These are phyloP conservation scores for Yarrowia galli DNA, from an alignment of 1,139 yeast species.

Conservation along the genomic window DNA sequence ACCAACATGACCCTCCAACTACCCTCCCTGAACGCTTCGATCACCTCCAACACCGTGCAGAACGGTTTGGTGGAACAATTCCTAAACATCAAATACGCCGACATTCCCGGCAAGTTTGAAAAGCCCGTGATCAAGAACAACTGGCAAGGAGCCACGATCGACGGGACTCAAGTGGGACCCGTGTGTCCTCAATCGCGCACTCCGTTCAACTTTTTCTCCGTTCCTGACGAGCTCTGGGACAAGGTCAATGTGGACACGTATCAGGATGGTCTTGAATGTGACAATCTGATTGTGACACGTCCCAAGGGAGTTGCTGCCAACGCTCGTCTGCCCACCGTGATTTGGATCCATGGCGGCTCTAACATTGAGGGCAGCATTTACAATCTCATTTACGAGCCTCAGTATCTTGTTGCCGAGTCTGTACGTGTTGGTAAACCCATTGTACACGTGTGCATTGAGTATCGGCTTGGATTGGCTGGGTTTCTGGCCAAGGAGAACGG, in stretches of 20 bases:
- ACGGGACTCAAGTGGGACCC: slow-evolving; percentile 24
- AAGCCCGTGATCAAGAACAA: slow-evolving; percentile 22
- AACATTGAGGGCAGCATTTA: slow-evolving; percentile 43
- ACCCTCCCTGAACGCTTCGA: slow-evolving; percentile 16
- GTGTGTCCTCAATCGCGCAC: slow-evolving; percentile 28
- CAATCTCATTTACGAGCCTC: slow-evolving; percentile 40
- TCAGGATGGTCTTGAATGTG: slow-evolving; percentile 44
- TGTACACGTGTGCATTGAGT: slow-evolving; percentile 47
- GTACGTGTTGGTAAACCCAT: slow-evolving; percentile 46
- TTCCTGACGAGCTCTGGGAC: slow-evolving; percentile 31
- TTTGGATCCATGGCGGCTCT: slow-evolving; percentile 49
- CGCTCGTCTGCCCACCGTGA: slow-evolving; percentile 45
- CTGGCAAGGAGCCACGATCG: slow-evolving; percentile 18
- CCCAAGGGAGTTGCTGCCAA: slow-evolving; percentile 40
- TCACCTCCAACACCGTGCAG: slow-evolving; percentile 6
- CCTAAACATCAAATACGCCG: slow-evolving; percentile 48
- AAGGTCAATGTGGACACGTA: slow-evolving; percentile 12
- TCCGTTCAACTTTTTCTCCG: slow-evolving; percentile 22
- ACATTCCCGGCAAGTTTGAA: slow-evolving; percentile 43
- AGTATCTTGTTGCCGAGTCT: slow-evolving; percentile 44
- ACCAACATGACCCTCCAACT: neutral
- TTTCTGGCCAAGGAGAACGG: slow-evolving; percentile 43
- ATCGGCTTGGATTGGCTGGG: slow-evolving; percentile 47
- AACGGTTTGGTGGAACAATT: slow-evolving; percentile 47
- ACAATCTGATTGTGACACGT: slow-evolving; percentile 44